Percentiles rank a stretch among this genome's conserved stretches.
Conservation (phyloP, 805 yeast species). For the Candida tammaniensis region DNA sequence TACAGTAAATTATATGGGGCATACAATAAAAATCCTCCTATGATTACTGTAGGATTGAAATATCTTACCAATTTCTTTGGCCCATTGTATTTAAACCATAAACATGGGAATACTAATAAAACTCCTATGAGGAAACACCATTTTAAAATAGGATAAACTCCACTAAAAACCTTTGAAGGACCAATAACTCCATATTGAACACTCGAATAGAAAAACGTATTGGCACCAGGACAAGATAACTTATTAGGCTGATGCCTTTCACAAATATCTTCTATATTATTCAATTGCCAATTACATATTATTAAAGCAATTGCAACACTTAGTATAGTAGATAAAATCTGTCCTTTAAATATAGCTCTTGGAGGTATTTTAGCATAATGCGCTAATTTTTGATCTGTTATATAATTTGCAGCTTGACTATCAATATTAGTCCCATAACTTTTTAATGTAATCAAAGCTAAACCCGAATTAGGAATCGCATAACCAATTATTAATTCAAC, state of each 20-base stretch:
- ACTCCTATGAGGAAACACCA: slow-evolving; percentile 61
- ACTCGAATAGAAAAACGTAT: slow-evolving; percentile 51
- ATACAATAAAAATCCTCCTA: slow-evolving; percentile 47
- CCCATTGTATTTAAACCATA: slow-evolving; percentile 33
- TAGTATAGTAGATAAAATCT: slow-evolving; percentile 34
- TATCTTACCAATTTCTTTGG: slow-evolving; percentile 29
- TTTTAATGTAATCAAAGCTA: slow-evolving; percentile 53
- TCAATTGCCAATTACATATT: slow-evolving; percentile 41
- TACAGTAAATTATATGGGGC: slow-evolving; percentile 53
- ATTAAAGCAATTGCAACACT: slow-evolving; percentile 31
- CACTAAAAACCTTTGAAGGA: slow-evolving; percentile 57
- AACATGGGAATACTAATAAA: slow-evolving; percentile 34
- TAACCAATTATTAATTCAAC: slow-evolving; percentile 66
- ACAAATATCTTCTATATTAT: slow-evolving; percentile 34
- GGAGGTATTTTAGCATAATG: slow-evolving; percentile 68
- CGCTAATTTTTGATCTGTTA: slow-evolving; percentile 39
- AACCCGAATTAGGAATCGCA: slow-evolving; percentile 56
- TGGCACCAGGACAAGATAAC: slow-evolving; percentile 42
- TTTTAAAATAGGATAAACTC: slow-evolving; percentile 50
- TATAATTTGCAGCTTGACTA: slow-evolving; percentile 60
- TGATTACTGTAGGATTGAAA: slow-evolving; percentile 54
- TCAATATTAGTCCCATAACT: slow-evolving; percentile 54
- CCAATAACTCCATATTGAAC: slow-evolving; percentile 57
- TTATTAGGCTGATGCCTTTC: slow-evolving; percentile 32
- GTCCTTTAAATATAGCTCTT: slow-evolving; percentile 52